A percentile compares a stretch with the other conserved stretches of the same genome.
Conservation (phyloP, 2,329 filamentous ascomycete genomes). For the Dendrostoma leiphaemia region DNA sequence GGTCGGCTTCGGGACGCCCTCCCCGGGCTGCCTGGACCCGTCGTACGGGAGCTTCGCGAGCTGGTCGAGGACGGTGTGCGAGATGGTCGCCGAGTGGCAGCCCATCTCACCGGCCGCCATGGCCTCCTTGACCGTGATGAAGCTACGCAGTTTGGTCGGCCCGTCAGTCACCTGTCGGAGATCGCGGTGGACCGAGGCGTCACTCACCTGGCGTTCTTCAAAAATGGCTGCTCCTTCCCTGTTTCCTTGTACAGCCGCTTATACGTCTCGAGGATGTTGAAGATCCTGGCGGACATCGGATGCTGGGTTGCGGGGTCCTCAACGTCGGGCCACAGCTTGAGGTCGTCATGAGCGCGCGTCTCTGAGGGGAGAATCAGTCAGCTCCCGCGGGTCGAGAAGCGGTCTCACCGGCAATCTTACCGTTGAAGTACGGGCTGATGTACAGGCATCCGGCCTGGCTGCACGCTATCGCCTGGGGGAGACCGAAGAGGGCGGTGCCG, state of each 20-base stretch:
- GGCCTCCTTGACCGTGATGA: too few species aligned
- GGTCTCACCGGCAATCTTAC: background rate
- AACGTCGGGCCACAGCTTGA: too few species aligned
- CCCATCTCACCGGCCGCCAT: too few species aligned
- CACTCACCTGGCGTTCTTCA: background rate
- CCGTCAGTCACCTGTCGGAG: too few species aligned
- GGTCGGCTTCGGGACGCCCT: too few species aligned
- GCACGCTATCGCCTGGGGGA: background rate
- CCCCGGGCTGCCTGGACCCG: too few species aligned
- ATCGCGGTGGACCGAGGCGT: background rate
- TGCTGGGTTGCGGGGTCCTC: background rate
- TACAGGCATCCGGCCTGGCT: background rate
- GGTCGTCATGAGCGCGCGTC: background rate
- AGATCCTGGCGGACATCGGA: background rate
- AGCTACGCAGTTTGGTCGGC: too few species aligned
- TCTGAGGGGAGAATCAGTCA: background rate
- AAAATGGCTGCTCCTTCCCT: background rate
- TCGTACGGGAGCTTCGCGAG: too few species aligned
- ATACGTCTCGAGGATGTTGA: background rate
- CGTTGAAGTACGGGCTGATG: slow-evolving; percentile 1
- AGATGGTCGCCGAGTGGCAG: too few species aligned
- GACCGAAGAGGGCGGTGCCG: background rate
- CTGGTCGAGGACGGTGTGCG: too few species aligned
- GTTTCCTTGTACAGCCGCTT: background rate
- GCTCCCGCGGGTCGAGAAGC: background rate